Evolutionary conservation across 768 basidiomycete genomes (phyloP), one percentile per base, ranked within the genome.

Genomic region (Roridomyces roridus): DNA sequence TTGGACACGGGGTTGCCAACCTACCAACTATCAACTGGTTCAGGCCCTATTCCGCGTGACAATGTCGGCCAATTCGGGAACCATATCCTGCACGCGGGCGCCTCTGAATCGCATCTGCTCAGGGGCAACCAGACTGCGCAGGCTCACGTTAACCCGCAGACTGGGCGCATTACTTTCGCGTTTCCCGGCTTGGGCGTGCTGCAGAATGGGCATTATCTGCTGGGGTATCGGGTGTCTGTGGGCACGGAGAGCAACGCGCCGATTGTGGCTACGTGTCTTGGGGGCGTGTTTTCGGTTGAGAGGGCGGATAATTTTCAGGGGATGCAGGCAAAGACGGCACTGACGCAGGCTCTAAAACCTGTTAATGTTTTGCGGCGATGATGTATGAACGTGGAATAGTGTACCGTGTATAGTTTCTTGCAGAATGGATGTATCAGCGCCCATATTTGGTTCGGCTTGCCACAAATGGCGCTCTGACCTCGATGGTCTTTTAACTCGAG

Each of bases 51-150:
- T n/a, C n/a, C n/a, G n/a, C n/a, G n/a, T n/a, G n/a, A n/a, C n/a
- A n/a, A n/a, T n/a, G n/a, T n/a, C n/a, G n/a, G n/a, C n/a, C n/a
- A n/a, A 14, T 40, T 40, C 20, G 39, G 56, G 20, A 58, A 51
- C 44, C 60, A 62, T 26, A 51, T 58, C 39, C 4, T 62, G 21
- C 34, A 47, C 5, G 25, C 21, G 4, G 10, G 7, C 1, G 31
- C 57, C 17, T 23, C 12, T 12, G 60, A 62, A 18, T 37, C 41
- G 47, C 41, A 49, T 26, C 48, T 62, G 17, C 43, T 62, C 46
- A 12, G n/a, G 23, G 36, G 37, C 7, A 25, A 24, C 0, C 18
- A 25, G 11, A 28, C 36, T 20, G 24, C 41, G 23, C 36, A 54
- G 35, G 47, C 43, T 20, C 14, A 46, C 17, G 36, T 45, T 10